A percentile compares a stretch with the other conserved stretches of the same genome.
Conservation (phyloP, 768 basidiomycete species). For the Rickenella mellea region DNA sequence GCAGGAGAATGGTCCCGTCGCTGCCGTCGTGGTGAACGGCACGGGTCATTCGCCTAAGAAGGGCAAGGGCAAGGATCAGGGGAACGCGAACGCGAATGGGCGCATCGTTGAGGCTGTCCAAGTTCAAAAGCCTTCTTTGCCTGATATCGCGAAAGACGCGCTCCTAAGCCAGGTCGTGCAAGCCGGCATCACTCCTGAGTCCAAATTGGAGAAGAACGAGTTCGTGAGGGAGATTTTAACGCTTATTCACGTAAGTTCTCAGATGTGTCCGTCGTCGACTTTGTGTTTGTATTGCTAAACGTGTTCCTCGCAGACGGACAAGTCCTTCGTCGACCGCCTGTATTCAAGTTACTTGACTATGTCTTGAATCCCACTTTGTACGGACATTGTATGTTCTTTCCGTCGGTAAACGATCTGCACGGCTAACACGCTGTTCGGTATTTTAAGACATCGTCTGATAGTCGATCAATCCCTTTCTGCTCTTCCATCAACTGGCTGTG, state of each 20-base stretch:
- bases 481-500: no score
- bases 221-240: conserved; percentile 52
- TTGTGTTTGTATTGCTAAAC: neutral
- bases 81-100: conserved; percentile 28
- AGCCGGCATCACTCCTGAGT: neutral
- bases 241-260: conserved; percentile 46
- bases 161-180: neutral
- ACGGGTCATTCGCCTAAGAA: conserved; percentile 1
- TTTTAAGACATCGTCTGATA: no score
- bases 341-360: conserved; percentile 47
- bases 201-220: conserved; percentile 36
- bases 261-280: neutral
- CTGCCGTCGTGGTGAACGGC: neutral
- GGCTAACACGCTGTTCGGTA: no score
- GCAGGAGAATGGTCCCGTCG: conserved; percentile 19
- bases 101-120: conserved; percentile 16
- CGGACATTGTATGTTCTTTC: no score
- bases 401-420: no score
- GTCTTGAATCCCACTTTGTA: no score
- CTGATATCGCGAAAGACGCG: neutral
- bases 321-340: conserved; percentile 53
- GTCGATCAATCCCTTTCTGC: no score
- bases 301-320: conserved; percentile 40
- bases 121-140: neutral
- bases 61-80: conserved; percentile 28